Evolutionary conservation across 768 basidiomycete species (phyloP), one percentile per base, ranked within the genome.

Genomic region (Lepiota subincarnata): DNA sequence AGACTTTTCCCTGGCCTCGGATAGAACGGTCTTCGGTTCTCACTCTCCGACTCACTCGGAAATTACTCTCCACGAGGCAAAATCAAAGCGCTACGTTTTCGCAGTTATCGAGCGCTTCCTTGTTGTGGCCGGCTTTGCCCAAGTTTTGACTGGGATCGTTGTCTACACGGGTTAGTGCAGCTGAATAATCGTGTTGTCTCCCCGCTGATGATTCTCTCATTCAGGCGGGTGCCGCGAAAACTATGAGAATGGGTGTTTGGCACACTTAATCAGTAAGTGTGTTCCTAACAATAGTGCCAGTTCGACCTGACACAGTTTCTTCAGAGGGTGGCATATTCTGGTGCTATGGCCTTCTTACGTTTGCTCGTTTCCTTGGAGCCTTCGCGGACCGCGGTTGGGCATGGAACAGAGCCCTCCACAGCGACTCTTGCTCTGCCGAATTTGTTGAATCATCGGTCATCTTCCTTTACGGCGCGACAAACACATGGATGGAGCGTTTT

Each of bases 401-500:
- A 13, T 98, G 95, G 95, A 98, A 98, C 65, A 72, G 78, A 22
- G 73, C 82, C 0, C 86, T 84, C 0, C 66, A 70, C 3, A 71
- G 73, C 18, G 69, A 71, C 19, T 71, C 71, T 41, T 74, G 78
- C 6, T 82, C 84, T 6, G 89, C 85, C 4, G 90, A 92, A 66
- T 86, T 90, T 50, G 75, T 84, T 53, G 91, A 93, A 68, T 90
- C 86, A 0, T 63, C 75, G 8, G 78, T 92, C 48, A 94, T 98
- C 61, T 95, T 95, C 70, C 31, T 84, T 0, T 98, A 98, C 64
- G 95, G 95, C 6, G 75, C 81, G 31, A 87, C 92, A 39, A 96
- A 98, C 65, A 92, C 89, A 13, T 98, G 92, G 92, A 92, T 98
- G 90, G 96, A 98, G 70, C 81, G 96, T 38, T 90, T 96, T 59